phyloP scores from a whole-genome alignment of 352 stramenopile species.

The Globisporangium nodosum region DNA sequence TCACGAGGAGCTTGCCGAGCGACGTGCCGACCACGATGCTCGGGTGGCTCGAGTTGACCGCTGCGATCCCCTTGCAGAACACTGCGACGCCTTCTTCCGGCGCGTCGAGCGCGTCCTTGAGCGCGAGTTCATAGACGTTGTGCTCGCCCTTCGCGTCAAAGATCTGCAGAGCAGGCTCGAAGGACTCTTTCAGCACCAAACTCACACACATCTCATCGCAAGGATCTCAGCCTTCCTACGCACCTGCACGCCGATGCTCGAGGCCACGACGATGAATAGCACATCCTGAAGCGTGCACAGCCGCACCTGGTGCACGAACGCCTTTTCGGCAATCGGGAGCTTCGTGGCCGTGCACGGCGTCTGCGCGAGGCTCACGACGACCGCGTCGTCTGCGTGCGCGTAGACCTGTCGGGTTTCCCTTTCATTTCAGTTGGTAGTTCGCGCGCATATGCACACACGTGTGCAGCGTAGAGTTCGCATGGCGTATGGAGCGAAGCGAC shows the following conservation, averaged over 20 bases:
- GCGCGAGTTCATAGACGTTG: slow-evolving; percentile 42
- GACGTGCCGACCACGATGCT: slow-evolving; percentile 52
- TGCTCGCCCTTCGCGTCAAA: slow-evolving; percentile 56
- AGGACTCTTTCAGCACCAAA: too few relatives aligned
- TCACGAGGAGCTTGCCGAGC: slow-evolving; percentile 47
- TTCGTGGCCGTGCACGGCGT: slow-evolving; percentile 34
- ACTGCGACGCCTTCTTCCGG: slow-evolving; percentile 36
- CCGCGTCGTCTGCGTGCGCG: slow-evolving; percentile 37
- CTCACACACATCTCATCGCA: too few relatives aligned
- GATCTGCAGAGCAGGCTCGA: slow-evolving; percentile 25
- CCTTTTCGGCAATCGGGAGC: slow-evolving; percentile 41
- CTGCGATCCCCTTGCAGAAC: slow-evolving; percentile 62
- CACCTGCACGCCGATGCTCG: slow-evolving; percentile 54
- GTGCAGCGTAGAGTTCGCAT: neutral
- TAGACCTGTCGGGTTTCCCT: slow-evolving; percentile 23
- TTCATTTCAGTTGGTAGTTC: neutral
- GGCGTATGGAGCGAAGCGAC: neutral
- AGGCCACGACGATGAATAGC: slow-evolving; percentile 57
- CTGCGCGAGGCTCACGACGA: slow-evolving; percentile 36
- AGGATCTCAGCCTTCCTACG: neutral
- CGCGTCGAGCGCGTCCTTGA: slow-evolving; percentile 44
- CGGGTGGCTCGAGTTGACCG: slow-evolving; percentile 39
- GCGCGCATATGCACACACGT: neutral
- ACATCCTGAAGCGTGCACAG: slow-evolving; percentile 41
- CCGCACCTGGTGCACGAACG: slow-evolving; percentile 55